phyloP scores from a whole-genome alignment of 306 rosid species.

The Pyrus betulifolia region DNA sequence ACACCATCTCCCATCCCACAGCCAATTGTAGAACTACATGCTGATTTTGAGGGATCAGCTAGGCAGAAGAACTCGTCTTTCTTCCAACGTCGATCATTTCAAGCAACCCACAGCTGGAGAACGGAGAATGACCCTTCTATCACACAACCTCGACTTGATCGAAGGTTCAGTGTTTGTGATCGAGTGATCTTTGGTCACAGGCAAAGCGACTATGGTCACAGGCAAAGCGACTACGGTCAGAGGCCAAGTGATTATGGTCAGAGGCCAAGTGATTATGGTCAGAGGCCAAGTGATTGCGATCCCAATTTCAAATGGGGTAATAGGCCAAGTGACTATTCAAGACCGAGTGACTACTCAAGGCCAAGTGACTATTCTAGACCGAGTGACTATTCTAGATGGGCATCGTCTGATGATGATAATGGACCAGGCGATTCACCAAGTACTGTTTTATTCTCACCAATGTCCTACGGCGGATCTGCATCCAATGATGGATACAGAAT shows the following conservation, averaged over 20 bases:
- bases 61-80: conserved; percentile 93
- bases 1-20: conserved; percentile 95
- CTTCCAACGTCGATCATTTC: conserved; percentile 89
- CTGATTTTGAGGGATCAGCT: conserved; percentile 93
- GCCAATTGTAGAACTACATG: conserved; percentile 77
- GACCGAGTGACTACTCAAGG: conserved; percentile 51
- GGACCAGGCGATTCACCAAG: conserved; percentile 89
- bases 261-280: too few species aligned
- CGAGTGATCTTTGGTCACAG: conserved; percentile 69
- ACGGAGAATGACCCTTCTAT: conserved; percentile 76
- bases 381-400: conserved; percentile 87
- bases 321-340: conserved; percentile 68
- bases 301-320: conserved; percentile 63
- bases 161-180: conserved; percentile 93
- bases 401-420: conserved; percentile 93
- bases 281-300: conserved; percentile 60
- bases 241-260: conserved; percentile 76
- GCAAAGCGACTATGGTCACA: too few species aligned
- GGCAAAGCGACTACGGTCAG: not conserved
- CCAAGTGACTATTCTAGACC: conserved; percentile 37
- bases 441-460: conserved; percentile 76
- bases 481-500: conserved; percentile 71
- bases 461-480: conserved; percentile 65
- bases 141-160: conserved; percentile 69
- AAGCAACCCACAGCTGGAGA: conserved; percentile 83